Conservation (phyloP, 2,329 filamentous ascomycete species). For the Lachnellula occidentalis region DNA sequence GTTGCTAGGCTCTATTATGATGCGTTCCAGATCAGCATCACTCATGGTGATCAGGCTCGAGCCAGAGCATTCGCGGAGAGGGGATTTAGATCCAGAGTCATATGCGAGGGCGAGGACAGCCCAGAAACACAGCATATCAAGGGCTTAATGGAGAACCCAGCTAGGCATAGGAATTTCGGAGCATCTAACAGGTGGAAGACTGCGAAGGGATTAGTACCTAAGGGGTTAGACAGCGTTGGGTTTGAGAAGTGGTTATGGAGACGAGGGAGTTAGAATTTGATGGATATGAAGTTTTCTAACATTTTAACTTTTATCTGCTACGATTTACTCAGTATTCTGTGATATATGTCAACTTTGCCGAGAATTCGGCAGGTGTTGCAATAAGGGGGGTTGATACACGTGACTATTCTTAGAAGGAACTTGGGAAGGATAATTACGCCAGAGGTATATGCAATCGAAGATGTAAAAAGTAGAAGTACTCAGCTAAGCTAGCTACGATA, state of each 20-base stretch:
- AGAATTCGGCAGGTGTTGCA: no score
- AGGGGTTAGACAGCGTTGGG: neutral
- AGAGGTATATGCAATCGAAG: no score
- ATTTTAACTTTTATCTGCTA: no score
- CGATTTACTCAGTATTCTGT: no score
- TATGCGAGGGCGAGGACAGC: conserved; percentile 36
- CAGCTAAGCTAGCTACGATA: no score
- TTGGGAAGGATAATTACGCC: no score
- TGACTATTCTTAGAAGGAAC: no score
- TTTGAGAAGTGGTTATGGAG: conserved; percentile 10
- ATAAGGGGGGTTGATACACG: no score
- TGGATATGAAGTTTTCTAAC: no score
- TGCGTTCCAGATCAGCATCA: conserved; percentile 36
- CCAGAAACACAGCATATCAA: conserved; percentile 24
- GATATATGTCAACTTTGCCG: no score
- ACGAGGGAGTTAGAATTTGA: neutral
- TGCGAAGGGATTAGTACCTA: conserved; percentile 1
- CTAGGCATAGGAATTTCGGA: conserved; percentile 3
- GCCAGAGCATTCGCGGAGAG: conserved; percentile 37
- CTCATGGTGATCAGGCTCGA: conserved; percentile 38
- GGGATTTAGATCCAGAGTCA: conserved; percentile 29
- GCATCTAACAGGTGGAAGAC: conserved; percentile 1
- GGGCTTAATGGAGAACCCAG: conserved; percentile 1
- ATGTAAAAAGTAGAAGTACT: no score
- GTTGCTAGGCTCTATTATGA: conserved; percentile 35